These are phyloP conservation scores for Laburnicola sp. DNA, from an alignment of 2,329 filamentous ascomycete species.

Conservation along the genomic window DNA sequence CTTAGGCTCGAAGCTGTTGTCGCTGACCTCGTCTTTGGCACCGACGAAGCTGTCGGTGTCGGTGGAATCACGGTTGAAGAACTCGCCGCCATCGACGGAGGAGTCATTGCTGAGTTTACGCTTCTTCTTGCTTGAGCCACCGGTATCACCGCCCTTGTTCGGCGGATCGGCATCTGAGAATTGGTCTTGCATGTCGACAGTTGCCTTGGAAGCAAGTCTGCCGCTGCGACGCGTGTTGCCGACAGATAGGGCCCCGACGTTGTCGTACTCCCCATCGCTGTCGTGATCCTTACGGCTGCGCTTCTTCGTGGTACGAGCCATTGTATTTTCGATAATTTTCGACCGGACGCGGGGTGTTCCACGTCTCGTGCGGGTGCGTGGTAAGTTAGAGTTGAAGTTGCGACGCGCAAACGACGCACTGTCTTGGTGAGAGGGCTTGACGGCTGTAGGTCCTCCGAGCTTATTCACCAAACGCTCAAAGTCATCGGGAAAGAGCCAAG, in stretches of 20 bases:
- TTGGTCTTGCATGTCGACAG: neutral
- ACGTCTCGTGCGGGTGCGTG: neutral
- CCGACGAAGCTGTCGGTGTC: neutral
- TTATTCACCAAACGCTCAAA: slow-evolving; percentile 21
- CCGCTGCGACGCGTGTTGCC: slow-evolving; percentile 5
- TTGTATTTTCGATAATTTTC: no score
- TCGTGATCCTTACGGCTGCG: no score
- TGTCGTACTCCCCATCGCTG: no score
- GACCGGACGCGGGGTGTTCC: no score
- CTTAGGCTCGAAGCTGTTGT: neutral
- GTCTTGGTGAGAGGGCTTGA: slow-evolving; percentile 16
- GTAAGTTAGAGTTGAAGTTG: neutral
- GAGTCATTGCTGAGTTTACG: slow-evolving; percentile 1
- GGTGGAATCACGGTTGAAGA: neutral
- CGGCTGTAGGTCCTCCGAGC: slow-evolving; percentile 15
- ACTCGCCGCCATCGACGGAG: slow-evolving; percentile 10
- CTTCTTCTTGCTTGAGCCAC: neutral
- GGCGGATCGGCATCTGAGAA: neutral
- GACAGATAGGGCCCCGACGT: neutral
- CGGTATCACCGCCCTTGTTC: neutral
- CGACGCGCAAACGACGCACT: slow-evolving; percentile 10
- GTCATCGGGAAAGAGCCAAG: slow-evolving; percentile 31
- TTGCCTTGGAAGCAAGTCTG: neutral
- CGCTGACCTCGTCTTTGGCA: neutral
- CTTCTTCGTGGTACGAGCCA: no score